Base-by-base conservation (phyloP, 2,329 filamentous ascomycete genomes). In the Trichoderma koningii region DNA sequence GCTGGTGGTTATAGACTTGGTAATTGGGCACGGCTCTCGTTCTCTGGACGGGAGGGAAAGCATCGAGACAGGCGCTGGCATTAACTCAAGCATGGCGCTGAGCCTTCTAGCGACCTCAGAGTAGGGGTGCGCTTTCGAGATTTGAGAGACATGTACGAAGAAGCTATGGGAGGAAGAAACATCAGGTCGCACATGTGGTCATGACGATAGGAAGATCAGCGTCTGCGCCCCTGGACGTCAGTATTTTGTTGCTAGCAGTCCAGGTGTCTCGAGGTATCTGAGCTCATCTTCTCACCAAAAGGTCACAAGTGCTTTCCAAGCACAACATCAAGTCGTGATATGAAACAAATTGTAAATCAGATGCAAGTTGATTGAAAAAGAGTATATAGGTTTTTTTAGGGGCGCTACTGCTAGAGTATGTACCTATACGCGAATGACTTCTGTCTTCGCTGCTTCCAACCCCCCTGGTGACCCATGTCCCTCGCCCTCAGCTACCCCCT, bases 321-420 rank as follows among this genome's bases (percentile, higher is more conserved):
- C 14, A 17, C n/a, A 7, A 26, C 19, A 7, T 7, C 42, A 23
- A 17, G 2, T 6, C 7, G 26, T 23, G 10, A 28, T 10, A 0
- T 15, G 21, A 7, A 34, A 50, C 23, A 68, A 23, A 38, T 51
- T 48, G 17, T 55, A 19, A 53, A 28, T 28, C 44, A 44, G 21
- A 34, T 53, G 26, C 45, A 57, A 53, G 44, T 59, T 55, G 28
- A 53, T 52, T 59, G 48, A 6, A 19, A 52, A 19, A 47, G 63
- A 47, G 26, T 64, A 66, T 66, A 63, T 34, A 26, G 41, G 38
- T 63, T 63, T 63, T 63, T 63, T 63, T 59, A 19, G 5, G 42
- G n/a, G 38, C 34, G 34, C 34, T 38, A 38, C 12, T 38, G 14
- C 34, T 34, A 10, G 10, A 38, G 59, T 7, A 26, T 61, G 38